These are phyloP conservation scores for Russula griseocarnosa DNA, from an alignment of 768 basidiomycete species.

Conservation along the genomic window DNA sequence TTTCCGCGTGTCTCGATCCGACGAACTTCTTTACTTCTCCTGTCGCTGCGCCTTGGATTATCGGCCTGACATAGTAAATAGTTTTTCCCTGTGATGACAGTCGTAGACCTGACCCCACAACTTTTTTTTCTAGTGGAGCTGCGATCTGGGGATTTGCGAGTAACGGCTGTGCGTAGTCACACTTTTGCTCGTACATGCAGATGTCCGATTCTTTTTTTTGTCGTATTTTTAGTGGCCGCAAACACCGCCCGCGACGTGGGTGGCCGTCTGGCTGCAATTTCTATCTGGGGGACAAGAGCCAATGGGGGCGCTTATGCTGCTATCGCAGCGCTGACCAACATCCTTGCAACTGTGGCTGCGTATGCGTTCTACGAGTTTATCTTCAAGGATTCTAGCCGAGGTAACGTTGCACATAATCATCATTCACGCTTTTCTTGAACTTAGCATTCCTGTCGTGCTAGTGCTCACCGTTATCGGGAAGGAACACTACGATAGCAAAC, in stretches of 20 bases:
- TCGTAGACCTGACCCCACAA: background rate
- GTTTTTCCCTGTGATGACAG: background rate
- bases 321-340: conserved; percentile 34
- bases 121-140: conserved; percentile 21
- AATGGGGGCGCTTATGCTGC: conserved; percentile 35
- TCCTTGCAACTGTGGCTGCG: conserved; percentile 33
- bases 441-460: conserved; percentile 9
- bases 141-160: conserved; percentile 32
- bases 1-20: conserved; percentile 31
- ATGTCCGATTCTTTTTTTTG: background rate
- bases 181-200: background rate
- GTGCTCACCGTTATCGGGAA: conserved; percentile 18
- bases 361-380: conserved; percentile 32
- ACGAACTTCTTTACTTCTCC: conserved; percentile 34
- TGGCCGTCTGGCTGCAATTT: conserved; percentile 31
- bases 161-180: conserved; percentile 28
- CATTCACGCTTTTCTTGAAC: background rate
- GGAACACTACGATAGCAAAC: conserved; percentile 5
- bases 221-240: conserved; percentile 30
- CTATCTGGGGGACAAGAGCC: conserved; percentile 33
- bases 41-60: conserved; percentile 29
- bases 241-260: conserved; percentile 35
- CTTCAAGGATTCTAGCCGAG: conserved; percentile 32
- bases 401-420: conserved; percentile 18
- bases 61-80: conserved; percentile 32